Conservation (phyloP, 495 filamentous ascomycete genomes). For the Aspergillus cristatus region DNA sequence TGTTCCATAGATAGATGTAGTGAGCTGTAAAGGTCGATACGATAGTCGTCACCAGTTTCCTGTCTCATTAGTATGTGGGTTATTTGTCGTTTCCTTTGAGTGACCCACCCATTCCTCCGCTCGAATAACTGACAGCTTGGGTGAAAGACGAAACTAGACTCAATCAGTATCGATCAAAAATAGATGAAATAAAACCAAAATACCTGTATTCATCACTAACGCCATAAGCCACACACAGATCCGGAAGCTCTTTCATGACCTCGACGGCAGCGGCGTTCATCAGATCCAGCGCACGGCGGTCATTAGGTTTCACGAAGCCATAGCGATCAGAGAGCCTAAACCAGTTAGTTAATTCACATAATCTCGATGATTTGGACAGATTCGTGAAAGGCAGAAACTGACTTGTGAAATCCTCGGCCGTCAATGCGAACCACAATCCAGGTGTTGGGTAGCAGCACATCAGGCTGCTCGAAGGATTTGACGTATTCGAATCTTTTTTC, state of each 20-base stretch:
- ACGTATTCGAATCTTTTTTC: constrained; percentile 79
- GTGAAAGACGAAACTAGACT: constrained; percentile 73
- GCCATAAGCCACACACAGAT: constrained; percentile 81
- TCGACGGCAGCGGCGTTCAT: constrained; percentile 88
- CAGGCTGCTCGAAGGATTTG: constrained; percentile 73
- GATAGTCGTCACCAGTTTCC: constrained; percentile 83
- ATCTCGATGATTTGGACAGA: too few species aligned
- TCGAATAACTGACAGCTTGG: constrained; percentile 76
- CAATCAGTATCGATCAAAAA: background rate
- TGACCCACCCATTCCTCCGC: constrained; percentile 63
- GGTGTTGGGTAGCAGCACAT: constrained; percentile 74
- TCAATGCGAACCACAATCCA: constrained; percentile 93
- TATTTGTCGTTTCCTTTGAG: too few species aligned
- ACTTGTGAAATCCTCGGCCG: constrained; percentile 88
- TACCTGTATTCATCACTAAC: constrained; percentile 91
- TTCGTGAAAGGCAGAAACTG: constrained; percentile 15
- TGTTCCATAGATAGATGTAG: constrained; percentile 74
- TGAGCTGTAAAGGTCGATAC: constrained; percentile 90
- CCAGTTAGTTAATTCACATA: constrained; percentile 2
- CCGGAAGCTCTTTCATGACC: constrained; percentile 75
- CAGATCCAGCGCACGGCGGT: constrained; percentile 73
- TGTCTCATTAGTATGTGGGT: constrained; percentile 18
- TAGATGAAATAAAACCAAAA: background rate
- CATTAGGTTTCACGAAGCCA: constrained; percentile 84
- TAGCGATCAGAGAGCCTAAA: constrained; percentile 71